These are phyloP conservation scores for Artemisia argyi DNA, from an alignment of 129 eudicot species.

Conservation along the genomic window DNA sequence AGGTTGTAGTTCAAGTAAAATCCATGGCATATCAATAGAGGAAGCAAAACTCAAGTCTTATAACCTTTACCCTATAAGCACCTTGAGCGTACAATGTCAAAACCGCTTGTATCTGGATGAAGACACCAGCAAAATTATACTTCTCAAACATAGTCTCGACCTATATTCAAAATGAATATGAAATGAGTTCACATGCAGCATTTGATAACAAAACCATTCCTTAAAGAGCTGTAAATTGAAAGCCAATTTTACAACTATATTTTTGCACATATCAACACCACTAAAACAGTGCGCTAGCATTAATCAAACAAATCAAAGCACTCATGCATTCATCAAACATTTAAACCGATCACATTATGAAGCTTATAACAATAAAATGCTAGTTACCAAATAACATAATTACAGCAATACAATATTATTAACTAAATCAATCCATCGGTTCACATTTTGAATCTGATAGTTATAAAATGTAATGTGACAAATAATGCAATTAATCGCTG, in stretches of 20 bases:
- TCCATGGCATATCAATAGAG: slow-evolving; percentile 16
- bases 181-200: slow-evolving; percentile 5
- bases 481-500: too few species aligned
- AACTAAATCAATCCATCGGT: too few species aligned
- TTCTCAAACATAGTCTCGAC: slow-evolving; percentile 98
- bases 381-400: too few species aligned
- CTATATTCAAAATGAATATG: slow-evolving; percentile 38
- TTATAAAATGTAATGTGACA: too few species aligned
- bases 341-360: background rate
- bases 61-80: slow-evolving; percentile 65
- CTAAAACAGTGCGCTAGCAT: slow-evolving; percentile 2
- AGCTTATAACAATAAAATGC: too few species aligned
- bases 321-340: background rate
- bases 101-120: slow-evolving; percentile 98
- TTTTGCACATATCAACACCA: slow-evolving; percentile 23
- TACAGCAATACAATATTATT: too few species aligned
- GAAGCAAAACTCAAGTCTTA: slow-evolving; percentile 27
- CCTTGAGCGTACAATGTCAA: slow-evolving; percentile 99
- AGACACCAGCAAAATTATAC: slow-evolving; percentile 93
- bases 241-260: background rate
- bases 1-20: slow-evolving; percentile 11
- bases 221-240: background rate
- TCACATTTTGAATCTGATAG: too few species aligned
- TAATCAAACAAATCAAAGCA: too few species aligned
- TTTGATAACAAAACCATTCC: too few species aligned